Percentiles rank a stretch among this genome's conserved stretches.
phyloP scores from a whole-genome alignment of 2,329 filamentous ascomycete species.

The Arthrobotrys sphaeroides region DNA sequence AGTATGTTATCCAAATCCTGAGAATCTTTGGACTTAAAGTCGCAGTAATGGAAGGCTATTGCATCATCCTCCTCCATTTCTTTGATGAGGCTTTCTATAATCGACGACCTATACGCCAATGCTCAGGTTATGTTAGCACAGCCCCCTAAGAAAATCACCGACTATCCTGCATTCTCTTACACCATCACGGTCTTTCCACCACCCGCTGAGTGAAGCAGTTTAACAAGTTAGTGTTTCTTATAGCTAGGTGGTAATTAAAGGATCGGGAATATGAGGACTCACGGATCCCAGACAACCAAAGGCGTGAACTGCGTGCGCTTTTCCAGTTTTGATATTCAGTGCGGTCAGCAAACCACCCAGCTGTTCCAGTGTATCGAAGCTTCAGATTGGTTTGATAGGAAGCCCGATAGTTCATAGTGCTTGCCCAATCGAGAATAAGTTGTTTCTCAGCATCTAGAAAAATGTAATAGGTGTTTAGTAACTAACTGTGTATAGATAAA shows the following conservation, averaged over 20 bases:
- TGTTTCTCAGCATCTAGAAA: neutral
- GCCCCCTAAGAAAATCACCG: neutral
- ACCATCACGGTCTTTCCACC: neutral
- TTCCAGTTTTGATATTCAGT: neutral
- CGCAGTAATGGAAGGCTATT: neutral
- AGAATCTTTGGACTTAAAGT: neutral
- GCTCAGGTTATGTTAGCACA: neutral
- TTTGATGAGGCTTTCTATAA: neutral
- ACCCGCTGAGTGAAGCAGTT: neutral
- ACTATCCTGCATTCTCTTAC: neutral
- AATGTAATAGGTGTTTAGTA: neutral
- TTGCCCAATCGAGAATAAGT: neutral
- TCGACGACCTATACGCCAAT: neutral
- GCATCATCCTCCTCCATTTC: neutral
- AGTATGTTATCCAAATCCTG: neutral
- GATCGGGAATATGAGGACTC: neutral
- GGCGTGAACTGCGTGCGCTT: neutral
- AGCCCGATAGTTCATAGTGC: neutral
- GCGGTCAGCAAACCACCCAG: neutral
- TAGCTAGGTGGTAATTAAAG: too few species aligned
- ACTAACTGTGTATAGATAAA: neutral
- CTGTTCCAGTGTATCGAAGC: neutral
- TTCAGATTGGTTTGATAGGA: neutral
- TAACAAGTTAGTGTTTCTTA: too few species aligned
- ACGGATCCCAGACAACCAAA: slow-evolving; percentile 4